phyloP scores from a whole-genome alignment of 768 basidiomycete species.

The Tylopilus plumbeoviolaceoides region DNA sequence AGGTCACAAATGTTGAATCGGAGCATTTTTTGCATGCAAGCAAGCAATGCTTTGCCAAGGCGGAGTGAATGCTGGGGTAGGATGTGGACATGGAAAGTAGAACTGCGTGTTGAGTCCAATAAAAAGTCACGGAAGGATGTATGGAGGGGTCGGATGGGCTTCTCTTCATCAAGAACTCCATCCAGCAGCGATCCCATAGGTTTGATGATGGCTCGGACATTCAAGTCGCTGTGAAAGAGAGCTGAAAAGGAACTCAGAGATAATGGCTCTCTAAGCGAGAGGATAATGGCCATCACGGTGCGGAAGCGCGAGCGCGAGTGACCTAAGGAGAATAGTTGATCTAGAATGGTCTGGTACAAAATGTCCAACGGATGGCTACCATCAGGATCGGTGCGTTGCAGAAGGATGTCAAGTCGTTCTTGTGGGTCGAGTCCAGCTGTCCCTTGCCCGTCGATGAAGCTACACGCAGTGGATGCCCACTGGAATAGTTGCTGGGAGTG shows the following conservation, averaged over 20 bases:
- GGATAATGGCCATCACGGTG: no score
- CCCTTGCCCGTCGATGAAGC: no score
- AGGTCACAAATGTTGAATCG: no score
- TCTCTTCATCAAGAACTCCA: neutral
- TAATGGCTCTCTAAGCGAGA: no score
- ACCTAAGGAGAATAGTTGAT: neutral
- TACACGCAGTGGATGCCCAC: slow-evolving; percentile 8
- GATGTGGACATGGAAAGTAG: neutral
- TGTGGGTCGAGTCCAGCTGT: no score
- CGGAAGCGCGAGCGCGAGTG: no score
- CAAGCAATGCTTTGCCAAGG: neutral
- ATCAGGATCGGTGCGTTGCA: no score
- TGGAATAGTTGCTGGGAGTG: slow-evolving; percentile 23
- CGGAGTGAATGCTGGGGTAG: neutral
- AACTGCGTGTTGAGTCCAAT: neutral
- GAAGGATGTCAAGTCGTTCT: no score
- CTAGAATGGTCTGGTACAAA: neutral
- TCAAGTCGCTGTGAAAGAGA: neutral
- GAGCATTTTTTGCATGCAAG: no score
- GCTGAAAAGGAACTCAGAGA: no score
- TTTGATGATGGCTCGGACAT: neutral
- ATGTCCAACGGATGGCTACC: neutral
- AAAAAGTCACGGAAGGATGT: neutral
- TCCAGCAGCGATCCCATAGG: neutral
- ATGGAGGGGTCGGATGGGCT: neutral